Evolutionary conservation across 441 rosid species (phyloP), one percentile per base, ranked within the genome.

Genomic region (Brassica hybrid): DNA sequence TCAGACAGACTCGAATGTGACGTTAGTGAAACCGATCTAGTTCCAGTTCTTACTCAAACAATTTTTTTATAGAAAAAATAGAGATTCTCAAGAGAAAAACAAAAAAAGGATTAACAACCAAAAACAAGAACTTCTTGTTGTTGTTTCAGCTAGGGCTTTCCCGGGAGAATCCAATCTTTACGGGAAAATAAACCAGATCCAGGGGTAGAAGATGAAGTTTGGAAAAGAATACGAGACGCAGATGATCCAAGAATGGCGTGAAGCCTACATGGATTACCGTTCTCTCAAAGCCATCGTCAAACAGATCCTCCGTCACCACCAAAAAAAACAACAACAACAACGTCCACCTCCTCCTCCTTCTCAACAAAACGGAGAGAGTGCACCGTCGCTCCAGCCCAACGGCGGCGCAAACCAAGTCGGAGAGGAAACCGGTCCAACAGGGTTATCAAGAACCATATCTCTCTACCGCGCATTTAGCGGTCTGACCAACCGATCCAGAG

Each of bases 391-490:
- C 62, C n/a, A 62, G 32, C 0, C 74, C 19, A 50, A 16, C 17
- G 14, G 17, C 58, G 50, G 14, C 9, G 6, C 1, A 27, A 7
- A 5, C 19, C 57, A 52, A 27, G 13, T 21, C 74, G 64, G 56
- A 38, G 82, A 74, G 48, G 23, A 32, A 23, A 43, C 34, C 25
- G 62, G 67, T 16, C 2, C 7, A 0, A 17, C 64, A 1, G 60
- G 25, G 1, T 65, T 79, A 65, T 70, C 76, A 45, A 82, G 96
- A 70, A 85, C 84, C 81, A 75, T 72, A 1, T 84, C 98, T 9
- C 78, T 91, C 1, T 91, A 94, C 67, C 88, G 96, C 69, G 91
- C 96, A 17, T 94, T 91, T 14, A 94, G 97, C 56, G 97, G 98
- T 57, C 79, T 91, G 5, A 86, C 93, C 1, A 83, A 69, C 73